These are phyloP conservation scores for Didymella glomerata DNA, from an alignment of 2,329 filamentous ascomycete species.

Conservation along the genomic window DNA sequence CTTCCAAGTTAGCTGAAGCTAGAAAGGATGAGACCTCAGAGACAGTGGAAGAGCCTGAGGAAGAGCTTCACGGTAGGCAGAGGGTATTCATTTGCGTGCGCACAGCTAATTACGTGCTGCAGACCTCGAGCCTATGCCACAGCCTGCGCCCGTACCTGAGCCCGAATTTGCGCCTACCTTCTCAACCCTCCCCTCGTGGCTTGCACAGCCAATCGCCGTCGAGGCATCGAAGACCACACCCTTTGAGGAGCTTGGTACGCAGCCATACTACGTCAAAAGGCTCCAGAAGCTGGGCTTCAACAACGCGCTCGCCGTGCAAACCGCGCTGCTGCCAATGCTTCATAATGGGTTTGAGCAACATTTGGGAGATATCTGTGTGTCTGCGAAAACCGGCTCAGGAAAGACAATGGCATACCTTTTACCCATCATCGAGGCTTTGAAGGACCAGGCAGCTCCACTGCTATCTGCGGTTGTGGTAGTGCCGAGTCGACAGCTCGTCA, in stretches of 20 bases:
- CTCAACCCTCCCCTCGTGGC: slow-evolving; percentile 81
- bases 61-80: slow-evolving; percentile 62
- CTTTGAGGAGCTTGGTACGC: slow-evolving; percentile 72
- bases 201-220: slow-evolving; percentile 77
- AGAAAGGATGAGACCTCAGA: slow-evolving; percentile 28
- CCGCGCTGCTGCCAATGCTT: slow-evolving; percentile 80
- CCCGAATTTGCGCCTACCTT: slow-evolving; percentile 70
- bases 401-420: slow-evolving; percentile 93
- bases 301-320: slow-evolving; percentile 80
- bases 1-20: slow-evolving; percentile 41
- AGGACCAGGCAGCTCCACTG: slow-evolving; percentile 68
- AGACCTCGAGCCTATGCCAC: slow-evolving; percentile 81
- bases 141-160: slow-evolving; percentile 71
- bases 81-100: no score
- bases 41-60: slow-evolving; percentile 48
- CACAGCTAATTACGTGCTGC: neutral
- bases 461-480: slow-evolving; percentile 85
- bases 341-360: slow-evolving; percentile 69
- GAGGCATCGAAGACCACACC: slow-evolving; percentile 65
- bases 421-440: slow-evolving; percentile 81
- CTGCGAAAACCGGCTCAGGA: slow-evolving; percentile 92
- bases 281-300: slow-evolving; percentile 74
- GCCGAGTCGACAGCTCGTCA: slow-evolving; percentile 88
- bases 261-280: slow-evolving; percentile 65
- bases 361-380: slow-evolving; percentile 83